Evolutionary conservation across 2,329 filamentous ascomycete genomes (phyloP), one percentile per base, ranked within the genome.

Genomic region (Penicillium expansum): DNA sequence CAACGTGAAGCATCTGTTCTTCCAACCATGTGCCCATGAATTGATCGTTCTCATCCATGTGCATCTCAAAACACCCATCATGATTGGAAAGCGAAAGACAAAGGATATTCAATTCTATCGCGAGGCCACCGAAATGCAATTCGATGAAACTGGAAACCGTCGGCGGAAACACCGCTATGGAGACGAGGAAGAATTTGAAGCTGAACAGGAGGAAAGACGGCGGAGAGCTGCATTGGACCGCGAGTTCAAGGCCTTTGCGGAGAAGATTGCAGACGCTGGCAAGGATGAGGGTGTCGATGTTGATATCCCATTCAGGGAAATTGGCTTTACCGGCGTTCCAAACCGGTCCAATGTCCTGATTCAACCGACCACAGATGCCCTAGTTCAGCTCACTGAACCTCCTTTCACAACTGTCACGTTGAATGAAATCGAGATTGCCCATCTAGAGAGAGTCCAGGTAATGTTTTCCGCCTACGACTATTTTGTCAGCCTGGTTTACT

Each of bases 51-150:
- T 99, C 67, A 97, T 99, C 65, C 94, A 99, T 74, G 90, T 99
- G 55, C 94, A 99, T 74, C 84, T 99, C 48, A 97, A 96, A 78
- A 96, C 97, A 60, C 94, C 94, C 3, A 97, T 99, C 72, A 92
- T 99, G 75, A 90, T 99, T 61, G 94, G 94, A 59, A 97, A 96
- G 82, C 95, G 96, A 80, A 99, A 99, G 85, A 96, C 94, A 11
- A 97, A 94, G 79, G 95, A 99, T 73, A 90, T 99, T 1, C 95
- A 99, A 68, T 99, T 99, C 77, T 97, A 97, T 71, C 86, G 94
- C 52, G 94, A 99, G 78, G 94, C 94, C 4, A 97, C 94, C 0
- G 94, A 99, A 66, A 97, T 99, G 74, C 92, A 96, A 70, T 97
- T 99, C 67, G 94, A 99, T 69, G 94, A 99, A 78, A 99, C 94